phyloP scores from a whole-genome alignment of 441 rosid species.

The Corymbia calophylla region DNA sequence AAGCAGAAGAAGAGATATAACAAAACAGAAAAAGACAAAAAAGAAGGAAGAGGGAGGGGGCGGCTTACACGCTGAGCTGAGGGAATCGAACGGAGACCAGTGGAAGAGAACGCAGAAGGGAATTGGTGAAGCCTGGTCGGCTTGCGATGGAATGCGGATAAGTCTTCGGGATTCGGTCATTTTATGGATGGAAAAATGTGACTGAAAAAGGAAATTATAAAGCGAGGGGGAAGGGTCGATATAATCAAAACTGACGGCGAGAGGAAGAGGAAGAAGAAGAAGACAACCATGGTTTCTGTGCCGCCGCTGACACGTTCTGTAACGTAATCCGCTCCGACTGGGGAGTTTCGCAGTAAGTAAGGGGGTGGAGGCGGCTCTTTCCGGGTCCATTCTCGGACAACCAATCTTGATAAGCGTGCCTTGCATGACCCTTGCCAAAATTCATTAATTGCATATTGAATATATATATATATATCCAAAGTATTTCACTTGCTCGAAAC shows the following conservation, averaged over 20 bases:
- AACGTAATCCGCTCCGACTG: background rate
- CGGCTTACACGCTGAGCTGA: background rate
- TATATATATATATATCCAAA: no score
- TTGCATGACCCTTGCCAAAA: fast-evolving
- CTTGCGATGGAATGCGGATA: background rate
- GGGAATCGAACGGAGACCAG: background rate
- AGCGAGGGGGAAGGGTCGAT: background rate
- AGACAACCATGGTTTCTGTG: background rate
- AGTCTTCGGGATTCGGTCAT: background rate
- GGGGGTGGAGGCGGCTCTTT: background rate
- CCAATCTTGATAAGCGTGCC: background rate
- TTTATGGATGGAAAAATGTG: background rate
- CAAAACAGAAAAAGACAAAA: background rate
- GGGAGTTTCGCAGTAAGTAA: background rate
- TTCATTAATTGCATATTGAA: background rate
- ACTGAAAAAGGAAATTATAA: background rate
- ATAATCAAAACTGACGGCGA: background rate
- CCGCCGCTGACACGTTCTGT: background rate
- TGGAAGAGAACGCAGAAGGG: background rate
- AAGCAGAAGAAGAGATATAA: background rate
- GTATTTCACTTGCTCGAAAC: background rate
- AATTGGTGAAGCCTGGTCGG: background rate
- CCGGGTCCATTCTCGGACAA: background rate
- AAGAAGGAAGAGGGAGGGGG: background rate
- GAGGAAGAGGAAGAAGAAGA: background rate